These are phyloP conservation scores for Russula brevipes DNA, from an alignment of 768 basidiomycete genomes.

Conservation along the genomic window DNA sequence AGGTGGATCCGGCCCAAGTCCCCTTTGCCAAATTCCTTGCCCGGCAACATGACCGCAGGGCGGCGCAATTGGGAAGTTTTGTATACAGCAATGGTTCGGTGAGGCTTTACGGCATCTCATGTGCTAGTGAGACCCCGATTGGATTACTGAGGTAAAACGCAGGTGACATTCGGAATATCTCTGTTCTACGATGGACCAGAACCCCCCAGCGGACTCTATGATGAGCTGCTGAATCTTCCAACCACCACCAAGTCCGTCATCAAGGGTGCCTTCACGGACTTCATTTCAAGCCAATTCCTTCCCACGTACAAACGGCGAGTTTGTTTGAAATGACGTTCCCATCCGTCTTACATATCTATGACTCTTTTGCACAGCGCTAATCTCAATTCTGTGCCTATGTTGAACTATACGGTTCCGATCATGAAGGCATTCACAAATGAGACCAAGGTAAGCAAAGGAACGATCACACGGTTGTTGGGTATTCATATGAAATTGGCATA, in stretches of 20 bases:
- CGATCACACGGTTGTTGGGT: too few relatives aligned
- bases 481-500: neutral
- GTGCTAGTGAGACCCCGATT: too few relatives aligned
- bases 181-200: conserved; percentile 14
- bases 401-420: conserved; percentile 1
- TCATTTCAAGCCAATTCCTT: neutral
- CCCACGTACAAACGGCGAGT: neutral
- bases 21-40: conserved; percentile 1
- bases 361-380: conserved; percentile 16
- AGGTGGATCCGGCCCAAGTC: neutral
- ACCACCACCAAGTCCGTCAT: neutral
- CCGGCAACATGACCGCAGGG: conserved; percentile 2
- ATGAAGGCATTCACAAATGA: conserved; percentile 8
- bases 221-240: conserved; percentile 5
- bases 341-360: neutral
- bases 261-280: neutral
- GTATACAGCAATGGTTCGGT: neutral
- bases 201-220: conserved; percentile 5
- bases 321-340: neutral
- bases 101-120: neutral
- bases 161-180: neutral
- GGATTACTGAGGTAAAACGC: neutral
- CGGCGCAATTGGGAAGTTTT: neutral
- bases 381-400: neutral
- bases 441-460: conserved; percentile 1